Percentiles rank a stretch among this genome's conserved stretches.
Evolutionary conservation across 2,329 filamentous ascomycete genomes (phyloP).

Genomic region (Botryosphaeria dothidea): DNA sequence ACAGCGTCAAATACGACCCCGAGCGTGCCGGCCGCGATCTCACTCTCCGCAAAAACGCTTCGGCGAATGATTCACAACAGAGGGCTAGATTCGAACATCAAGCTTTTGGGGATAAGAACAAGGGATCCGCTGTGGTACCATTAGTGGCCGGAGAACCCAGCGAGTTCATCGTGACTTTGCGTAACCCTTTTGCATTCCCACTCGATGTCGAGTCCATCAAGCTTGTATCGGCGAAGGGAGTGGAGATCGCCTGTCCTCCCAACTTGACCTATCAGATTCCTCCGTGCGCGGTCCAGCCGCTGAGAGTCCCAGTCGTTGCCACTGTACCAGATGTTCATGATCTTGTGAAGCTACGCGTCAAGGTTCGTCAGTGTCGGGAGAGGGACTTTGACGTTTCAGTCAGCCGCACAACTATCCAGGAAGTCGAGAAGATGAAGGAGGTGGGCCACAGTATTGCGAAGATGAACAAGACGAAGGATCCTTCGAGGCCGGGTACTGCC

Average conservation of each 20-base stretch:
- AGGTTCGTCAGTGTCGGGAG: slow-evolving; percentile 13
- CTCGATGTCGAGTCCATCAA: slow-evolving; percentile 82
- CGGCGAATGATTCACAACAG: slow-evolving; percentile 48
- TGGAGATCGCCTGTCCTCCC: slow-evolving; percentile 72
- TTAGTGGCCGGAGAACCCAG: slow-evolving; percentile 78
- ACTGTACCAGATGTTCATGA: not conserved
- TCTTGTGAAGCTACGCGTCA: slow-evolving; percentile 6
- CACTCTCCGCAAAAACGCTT: slow-evolving; percentile 19
- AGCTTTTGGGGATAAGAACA: slow-evolving; percentile 69
- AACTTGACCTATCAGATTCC: slow-evolving; percentile 19
- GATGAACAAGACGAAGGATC: not conserved
- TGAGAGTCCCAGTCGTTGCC: slow-evolving; percentile 14
- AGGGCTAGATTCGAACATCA: slow-evolving; percentile 87
- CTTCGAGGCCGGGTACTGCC: slow-evolving; percentile 10
- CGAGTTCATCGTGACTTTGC: slow-evolving; percentile 78
- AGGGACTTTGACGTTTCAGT: slow-evolving; percentile 12
- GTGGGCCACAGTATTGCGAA: slow-evolving; percentile 5
- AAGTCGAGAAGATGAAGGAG: slow-evolving; percentile 17
- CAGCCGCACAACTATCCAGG: not conserved
- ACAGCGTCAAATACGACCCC: slow-evolving; percentile 43
- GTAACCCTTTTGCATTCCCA: slow-evolving; percentile 94
- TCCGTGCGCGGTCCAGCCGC: slow-evolving; percentile 29
- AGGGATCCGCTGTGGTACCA: slow-evolving; percentile 38
- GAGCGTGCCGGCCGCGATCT: slow-evolving; percentile 21
- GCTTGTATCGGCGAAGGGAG: slow-evolving; percentile 70